These are phyloP conservation scores for Trichodelitschia bisporula DNA, from an alignment of 495 filamentous ascomycete genomes.

Conservation along the genomic window DNA sequence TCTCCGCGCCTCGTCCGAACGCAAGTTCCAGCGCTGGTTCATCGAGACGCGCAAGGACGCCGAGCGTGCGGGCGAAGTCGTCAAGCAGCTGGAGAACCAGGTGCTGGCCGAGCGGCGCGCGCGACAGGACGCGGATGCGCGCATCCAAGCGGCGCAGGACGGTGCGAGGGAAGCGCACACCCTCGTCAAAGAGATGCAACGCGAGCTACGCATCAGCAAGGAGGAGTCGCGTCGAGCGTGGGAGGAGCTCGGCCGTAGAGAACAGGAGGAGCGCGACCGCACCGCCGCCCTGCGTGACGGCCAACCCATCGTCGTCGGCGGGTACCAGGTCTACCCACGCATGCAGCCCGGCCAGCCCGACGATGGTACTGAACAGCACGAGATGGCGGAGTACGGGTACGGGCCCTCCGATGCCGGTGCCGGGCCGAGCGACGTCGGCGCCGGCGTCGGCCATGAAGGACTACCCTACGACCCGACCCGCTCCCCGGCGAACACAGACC, in stretches of 20 bases:
- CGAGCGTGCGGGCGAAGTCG: constrained; percentile 65
- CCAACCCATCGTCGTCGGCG: constrained; percentile 71
- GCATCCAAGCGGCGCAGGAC: too few relatives aligned
- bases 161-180: constrained; percentile 34
- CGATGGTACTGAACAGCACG: constrained; percentile 5
- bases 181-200: constrained; percentile 57
- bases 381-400: constrained; percentile 20
- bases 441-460: constrained; percentile 18
- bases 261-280: constrained; percentile 89
- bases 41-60: constrained; percentile 78
- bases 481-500: constrained; percentile 8
- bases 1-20: constrained; percentile 81
- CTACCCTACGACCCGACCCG: constrained; percentile 13
- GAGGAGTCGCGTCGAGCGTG: constrained; percentile 89
- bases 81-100: constrained; percentile 49
- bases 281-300: constrained; percentile 64
- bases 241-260: constrained; percentile 86
- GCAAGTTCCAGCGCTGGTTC: constrained; percentile 98
- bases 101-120: constrained; percentile 48
- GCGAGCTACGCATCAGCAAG: constrained; percentile 82
- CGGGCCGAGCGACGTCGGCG: constrained; percentile 34
- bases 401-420: constrained; percentile 10
- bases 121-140: constrained; percentile 31
- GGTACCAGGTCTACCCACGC: constrained; percentile 81
- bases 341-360: constrained; percentile 10